Percentiles rank a stretch among this genome's conserved stretches.
phyloP scores from a whole-genome alignment of 441 rosid genomes.

The Populus hybrid region DNA sequence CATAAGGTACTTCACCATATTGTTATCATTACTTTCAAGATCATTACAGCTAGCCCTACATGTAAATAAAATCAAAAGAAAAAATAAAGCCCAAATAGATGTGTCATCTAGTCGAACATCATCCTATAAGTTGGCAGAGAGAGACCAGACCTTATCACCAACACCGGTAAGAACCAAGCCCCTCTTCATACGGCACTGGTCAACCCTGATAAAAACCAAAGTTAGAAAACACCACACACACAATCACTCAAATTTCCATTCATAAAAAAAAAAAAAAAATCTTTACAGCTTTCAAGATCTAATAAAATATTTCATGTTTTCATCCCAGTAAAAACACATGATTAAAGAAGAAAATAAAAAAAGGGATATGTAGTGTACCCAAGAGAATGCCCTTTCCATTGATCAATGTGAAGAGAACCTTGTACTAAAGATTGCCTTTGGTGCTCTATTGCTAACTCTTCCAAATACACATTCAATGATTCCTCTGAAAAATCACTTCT shows the following conservation, averaged over 20 bases:
- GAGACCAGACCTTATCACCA: constrained; percentile 67
- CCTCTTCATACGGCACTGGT: constrained; percentile 78
- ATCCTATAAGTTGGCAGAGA: background rate
- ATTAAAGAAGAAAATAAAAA: background rate
- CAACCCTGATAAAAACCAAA: constrained; percentile 46
- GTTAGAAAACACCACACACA: constrained; percentile 10
- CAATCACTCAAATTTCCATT: background rate
- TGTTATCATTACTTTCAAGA: background rate
- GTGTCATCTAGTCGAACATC: background rate
- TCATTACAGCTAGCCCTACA: background rate
- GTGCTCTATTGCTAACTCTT: constrained; percentile 59
- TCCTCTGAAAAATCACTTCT: constrained; percentile 28
- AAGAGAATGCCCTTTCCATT: constrained; percentile 73
- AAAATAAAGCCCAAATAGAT: background rate
- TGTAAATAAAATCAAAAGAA: background rate
- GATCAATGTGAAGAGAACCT: constrained; percentile 48
- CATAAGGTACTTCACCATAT: background rate
- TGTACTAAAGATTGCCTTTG: constrained; percentile 45
- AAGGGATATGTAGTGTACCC: constrained; percentile 40
- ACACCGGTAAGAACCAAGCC: constrained; percentile 85
- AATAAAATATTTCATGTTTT: background rate
- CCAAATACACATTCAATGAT: constrained; percentile 36
- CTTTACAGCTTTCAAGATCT: background rate
- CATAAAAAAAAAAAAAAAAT: background rate
- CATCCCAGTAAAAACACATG: background rate